phyloP scores from a whole-genome alignment of 2,329 filamentous ascomycete species.

The Ilyonectria robusta region DNA sequence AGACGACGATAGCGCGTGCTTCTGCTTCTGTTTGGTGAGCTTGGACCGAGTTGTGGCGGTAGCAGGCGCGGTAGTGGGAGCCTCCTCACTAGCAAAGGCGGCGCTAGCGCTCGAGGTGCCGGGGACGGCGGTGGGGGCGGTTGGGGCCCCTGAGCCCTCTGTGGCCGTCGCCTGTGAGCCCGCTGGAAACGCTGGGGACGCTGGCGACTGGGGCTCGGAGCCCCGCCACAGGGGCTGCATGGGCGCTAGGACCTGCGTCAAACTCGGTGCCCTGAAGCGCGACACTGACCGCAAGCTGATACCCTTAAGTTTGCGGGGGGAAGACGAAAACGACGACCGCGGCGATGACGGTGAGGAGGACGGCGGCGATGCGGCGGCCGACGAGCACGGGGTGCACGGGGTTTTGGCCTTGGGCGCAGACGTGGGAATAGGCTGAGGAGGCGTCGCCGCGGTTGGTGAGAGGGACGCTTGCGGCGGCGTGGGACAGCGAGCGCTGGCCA shows the following conservation, averaged over 20 bases:
- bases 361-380: constrained; percentile 21
- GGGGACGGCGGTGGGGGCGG: constrained; percentile 27
- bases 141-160: constrained; percentile 31
- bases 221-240: constrained; percentile 47
- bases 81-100: constrained; percentile 18
- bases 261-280: constrained; percentile 40
- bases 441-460: constrained; percentile 30
- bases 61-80: constrained; percentile 32
- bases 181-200: constrained; percentile 12
- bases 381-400: constrained; percentile 32
- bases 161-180: not conserved
- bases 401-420: constrained; percentile 33
- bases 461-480: constrained; percentile 38
- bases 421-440: constrained; percentile 36
- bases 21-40: constrained; percentile 20
- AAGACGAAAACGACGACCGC: constrained; percentile 43
- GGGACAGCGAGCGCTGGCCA: constrained; percentile 45
- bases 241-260: constrained; percentile 48
- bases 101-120: constrained; percentile 29
- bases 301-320: constrained; percentile 46
- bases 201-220: constrained; percentile 32
- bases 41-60: constrained; percentile 39
- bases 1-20: constrained; percentile 38
- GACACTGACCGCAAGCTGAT: constrained; percentile 48
- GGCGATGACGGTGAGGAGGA: constrained; percentile 41